phyloP scores from a whole-genome alignment of 352 stramenopile genomes.

The Globisporangium yorkense region DNA sequence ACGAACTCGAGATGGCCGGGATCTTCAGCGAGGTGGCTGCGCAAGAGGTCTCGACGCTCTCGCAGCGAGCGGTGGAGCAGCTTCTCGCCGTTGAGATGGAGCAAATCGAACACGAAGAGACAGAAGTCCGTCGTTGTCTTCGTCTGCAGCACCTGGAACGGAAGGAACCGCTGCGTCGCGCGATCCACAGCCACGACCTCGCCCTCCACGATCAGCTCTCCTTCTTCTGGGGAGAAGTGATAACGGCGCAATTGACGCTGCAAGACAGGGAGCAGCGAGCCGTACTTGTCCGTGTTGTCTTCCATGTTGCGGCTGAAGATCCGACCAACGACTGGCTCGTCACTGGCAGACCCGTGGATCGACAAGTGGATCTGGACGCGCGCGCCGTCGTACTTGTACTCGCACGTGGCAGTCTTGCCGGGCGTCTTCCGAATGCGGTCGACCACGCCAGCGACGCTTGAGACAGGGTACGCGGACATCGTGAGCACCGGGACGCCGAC shows the following conservation, averaged over 20 bases:
- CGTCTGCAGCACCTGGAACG: constrained; percentile 77
- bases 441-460: constrained; percentile 44
- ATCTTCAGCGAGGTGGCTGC: constrained; percentile 23
- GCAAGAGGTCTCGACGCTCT: constrained; percentile 38
- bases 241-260: constrained; percentile 18
- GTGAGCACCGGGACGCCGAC: constrained; percentile 64
- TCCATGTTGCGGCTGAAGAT: constrained; percentile 87
- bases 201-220: constrained; percentile 60
- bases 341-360: neutral
- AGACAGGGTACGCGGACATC: constrained; percentile 73
- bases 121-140: constrained; percentile 70
- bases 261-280: constrained; percentile 42
- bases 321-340: constrained; percentile 11
- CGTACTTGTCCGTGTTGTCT: constrained; percentile 64
- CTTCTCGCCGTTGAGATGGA: constrained; percentile 42
- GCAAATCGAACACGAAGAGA: constrained; percentile 74
- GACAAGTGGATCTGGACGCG: constrained; percentile 69
- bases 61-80: constrained; percentile 37
- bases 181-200: constrained; percentile 73
- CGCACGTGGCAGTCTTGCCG: constrained; percentile 39
- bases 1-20: constrained; percentile 61
- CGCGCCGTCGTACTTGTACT: constrained; percentile 84
- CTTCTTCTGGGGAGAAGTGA: neutral
- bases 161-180: constrained; percentile 34
- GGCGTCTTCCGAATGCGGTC: constrained; percentile 38